Evolutionary conservation across 352 stramenopile genomes (phyloP), one percentile per base, ranked within the genome.

Genomic region (Phytophthora hibernalis): DNA sequence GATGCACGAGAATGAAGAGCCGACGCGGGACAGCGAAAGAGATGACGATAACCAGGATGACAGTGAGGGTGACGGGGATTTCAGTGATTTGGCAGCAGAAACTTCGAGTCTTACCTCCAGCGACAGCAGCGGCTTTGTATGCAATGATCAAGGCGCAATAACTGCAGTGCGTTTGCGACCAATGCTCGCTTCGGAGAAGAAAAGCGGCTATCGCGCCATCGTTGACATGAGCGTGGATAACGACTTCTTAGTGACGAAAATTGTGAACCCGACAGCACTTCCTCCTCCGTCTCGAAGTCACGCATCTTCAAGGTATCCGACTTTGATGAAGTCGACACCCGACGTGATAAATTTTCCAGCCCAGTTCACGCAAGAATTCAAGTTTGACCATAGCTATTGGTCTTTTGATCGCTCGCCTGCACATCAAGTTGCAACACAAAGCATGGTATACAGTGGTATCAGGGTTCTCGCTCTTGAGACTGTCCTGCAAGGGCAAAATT

Each of bases 381-480:
- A 72, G 30, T 92, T 91, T 31, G 82, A 95, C 58, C 70, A 83
- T 55, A 89, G 63, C 26, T 93, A 87, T 45, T 93, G 87, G 87
- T 91, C 85, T n/a, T 88, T 80, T 24, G 76, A 86, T 55, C 70
- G 69, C 30, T 68, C 69, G 0, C 40, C 62, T 9, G 69, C 38
- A 1, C 73, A 64, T 1, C 51, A 71, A n/a, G 61, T 74, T 33
- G 82, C 83, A 8, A 80, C 70, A 2, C 85, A 95, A 51, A 71
- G 57, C 18, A 63, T 49, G 12, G 73, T 95, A 7, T 93, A 90
- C 52, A 77, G 90, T 18, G 59, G 80, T 15, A 58, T 95, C 0
- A 85, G 85, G 0, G 65, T 72, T 4, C 72, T 87, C 10, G 80
- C 79, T 9, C 77, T 93, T 22, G 68, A 87, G 26, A 82, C 80